phyloP scores from a whole-genome alignment of 805 yeast genomes.

The Myxozyma neotropica region DNA sequence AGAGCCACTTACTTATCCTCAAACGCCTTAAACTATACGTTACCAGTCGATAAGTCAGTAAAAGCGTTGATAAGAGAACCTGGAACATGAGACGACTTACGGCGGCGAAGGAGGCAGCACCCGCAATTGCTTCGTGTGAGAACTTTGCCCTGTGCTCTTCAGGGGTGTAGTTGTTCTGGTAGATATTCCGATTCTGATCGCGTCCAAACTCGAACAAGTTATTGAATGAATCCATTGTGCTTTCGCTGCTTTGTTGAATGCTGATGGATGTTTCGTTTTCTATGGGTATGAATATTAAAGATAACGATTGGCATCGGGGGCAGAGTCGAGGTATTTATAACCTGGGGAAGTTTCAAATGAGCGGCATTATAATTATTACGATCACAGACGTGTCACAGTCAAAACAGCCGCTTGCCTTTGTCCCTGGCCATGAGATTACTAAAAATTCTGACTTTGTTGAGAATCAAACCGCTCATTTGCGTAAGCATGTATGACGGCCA shows the following conservation, averaged over 20 bases:
- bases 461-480: too few species aligned
- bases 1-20: conserved; percentile 33
- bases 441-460: too few species aligned
- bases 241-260: neutral
- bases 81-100: neutral
- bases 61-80: neutral
- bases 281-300: neutral
- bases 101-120: conserved; percentile 40
- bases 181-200: conserved; percentile 19
- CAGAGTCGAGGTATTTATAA: too few species aligned
- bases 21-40: conserved; percentile 33
- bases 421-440: too few species aligned
- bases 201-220: conserved; percentile 21
- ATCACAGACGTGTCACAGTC: too few species aligned
- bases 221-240: conserved; percentile 32
- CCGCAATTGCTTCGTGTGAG: conserved; percentile 40
- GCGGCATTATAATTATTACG: too few species aligned
- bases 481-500: too few species aligned
- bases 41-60: neutral
- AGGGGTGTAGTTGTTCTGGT: conserved; percentile 21
- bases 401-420: too few species aligned
- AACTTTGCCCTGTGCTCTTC: conserved; percentile 38
- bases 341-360: too few species aligned
- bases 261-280: neutral
- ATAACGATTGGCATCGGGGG: neutral